Evolutionary conservation across 371 early-diverging fungal genomes (phyloP).

Genomic region (Dipsacomyces acuminosporus): DNA sequence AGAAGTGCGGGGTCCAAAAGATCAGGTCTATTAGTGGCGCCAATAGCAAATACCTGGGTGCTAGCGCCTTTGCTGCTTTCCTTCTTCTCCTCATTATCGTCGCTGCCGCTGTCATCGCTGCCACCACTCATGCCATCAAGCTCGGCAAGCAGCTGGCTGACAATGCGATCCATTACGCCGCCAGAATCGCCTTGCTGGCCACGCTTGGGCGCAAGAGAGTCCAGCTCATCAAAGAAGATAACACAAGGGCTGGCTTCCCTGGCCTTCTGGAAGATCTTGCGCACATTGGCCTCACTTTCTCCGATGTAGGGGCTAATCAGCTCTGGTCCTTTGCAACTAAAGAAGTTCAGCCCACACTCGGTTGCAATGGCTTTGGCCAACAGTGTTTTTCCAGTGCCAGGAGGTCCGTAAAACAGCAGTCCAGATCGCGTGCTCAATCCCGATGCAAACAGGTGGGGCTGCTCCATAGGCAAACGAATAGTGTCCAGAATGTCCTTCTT

Average conservation of each 20-base stretch:
- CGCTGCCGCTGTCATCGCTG: neutral
- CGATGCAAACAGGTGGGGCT: slow-evolving; percentile 93
- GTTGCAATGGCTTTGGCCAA: slow-evolving; percentile 99
- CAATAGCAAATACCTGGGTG: slow-evolving; percentile 97
- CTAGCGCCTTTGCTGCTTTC: slow-evolving; percentile 3
- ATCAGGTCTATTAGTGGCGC: slow-evolving; percentile 99
- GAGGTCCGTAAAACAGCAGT: slow-evolving; percentile 93
- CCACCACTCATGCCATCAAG: slow-evolving; percentile 77
- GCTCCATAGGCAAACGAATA: slow-evolving; percentile 95
- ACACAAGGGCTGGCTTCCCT: slow-evolving; percentile 98
- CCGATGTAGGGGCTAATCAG: slow-evolving; percentile 94
- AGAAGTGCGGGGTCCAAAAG: slow-evolving; percentile 95
- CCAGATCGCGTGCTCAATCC: slow-evolving; percentile 98
- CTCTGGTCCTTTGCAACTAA: slow-evolving; percentile 99
- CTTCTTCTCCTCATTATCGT: neutral
- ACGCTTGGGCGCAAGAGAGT: slow-evolving; percentile 96
- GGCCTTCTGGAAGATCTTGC: slow-evolving; percentile 96
- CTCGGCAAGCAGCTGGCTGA: slow-evolving; percentile 91
- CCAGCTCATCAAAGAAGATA: slow-evolving; percentile 99
- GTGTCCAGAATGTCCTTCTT: slow-evolving; percentile 98
- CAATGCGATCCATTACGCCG: slow-evolving; percentile 98
- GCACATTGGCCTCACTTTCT: slow-evolving; percentile 95
- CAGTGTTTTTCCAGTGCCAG: slow-evolving; percentile 99
- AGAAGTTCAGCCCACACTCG: slow-evolving; percentile 95
- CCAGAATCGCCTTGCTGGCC: slow-evolving; percentile 96